Base-by-base conservation (phyloP, 768 basidiomycete species). In the Lyophyllum semitale region DNA sequence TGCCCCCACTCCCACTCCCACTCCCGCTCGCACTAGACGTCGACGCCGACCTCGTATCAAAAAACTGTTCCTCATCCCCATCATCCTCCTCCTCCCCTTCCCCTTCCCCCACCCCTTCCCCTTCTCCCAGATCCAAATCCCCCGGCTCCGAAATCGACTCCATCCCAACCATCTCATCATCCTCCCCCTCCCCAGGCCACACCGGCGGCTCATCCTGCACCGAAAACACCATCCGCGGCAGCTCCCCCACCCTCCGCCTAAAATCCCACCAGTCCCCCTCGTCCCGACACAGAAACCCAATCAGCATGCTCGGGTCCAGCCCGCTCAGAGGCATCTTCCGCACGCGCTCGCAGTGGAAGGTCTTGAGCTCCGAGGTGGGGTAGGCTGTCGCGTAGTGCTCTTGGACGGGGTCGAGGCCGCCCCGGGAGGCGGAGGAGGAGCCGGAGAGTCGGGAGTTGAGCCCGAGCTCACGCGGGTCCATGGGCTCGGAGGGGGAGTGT, bases 281-380 rank as follows among this genome's bases (percentile, higher is more conserved):
- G 65, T 91, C 85, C 63, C 82, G 83, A 67, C 89, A 88, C 60
- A 98, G 66, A 68, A 99, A 98, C 11, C 95, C 95, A 55, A 98
- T 81, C 7, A 99, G 76, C 97, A 99, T 98, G 63, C 94, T 97
- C 22, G 96, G 97, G 69, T 98, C 97, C 51, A 99, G 74, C 26
- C 89, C 90, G 37, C 85, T 84, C 32, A 98, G 71, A 0, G 89
- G 89, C 91, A 98, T 96, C 83, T 96, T 98, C 66, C 93, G 80
- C 35, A 98, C 89, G 17, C 89, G 85, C n/a, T 99, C 97, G 68
- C 94, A 95, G 71, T 98, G 97, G 77, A 95, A 99, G 12, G 92
- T 96, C 64, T 83, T 83, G 30, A 98, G 74, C 66, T 95, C 92
- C 4, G 77, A 58, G 2, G 81, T 71, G 1, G 81, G 74, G 68